Conservation (phyloP, 371 early-diverging fungal genomes). For the Circinella minor region DNA sequence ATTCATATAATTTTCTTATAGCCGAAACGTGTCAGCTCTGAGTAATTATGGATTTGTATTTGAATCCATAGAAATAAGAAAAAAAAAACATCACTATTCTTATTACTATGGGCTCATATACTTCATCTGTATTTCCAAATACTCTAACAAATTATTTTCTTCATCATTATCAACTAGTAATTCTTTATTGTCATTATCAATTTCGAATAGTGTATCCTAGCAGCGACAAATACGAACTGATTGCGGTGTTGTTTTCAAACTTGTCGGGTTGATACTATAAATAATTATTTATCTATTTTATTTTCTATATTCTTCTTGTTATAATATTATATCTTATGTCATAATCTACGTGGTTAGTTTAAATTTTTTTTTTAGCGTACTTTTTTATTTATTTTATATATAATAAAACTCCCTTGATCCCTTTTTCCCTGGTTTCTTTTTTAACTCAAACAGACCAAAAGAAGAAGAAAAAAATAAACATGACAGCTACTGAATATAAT, state of each 20-base stretch:
- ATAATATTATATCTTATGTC: neutral
- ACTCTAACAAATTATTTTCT: constrained; percentile 7
- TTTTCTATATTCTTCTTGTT: no score
- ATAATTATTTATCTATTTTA: no score
- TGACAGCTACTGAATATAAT: constrained; percentile 24
- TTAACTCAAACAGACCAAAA: neutral
- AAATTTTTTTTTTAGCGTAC: neutral
- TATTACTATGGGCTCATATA: constrained; percentile 25
- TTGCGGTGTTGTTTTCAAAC: constrained; percentile 3
- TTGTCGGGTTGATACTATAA: neutral
- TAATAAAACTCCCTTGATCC: neutral
- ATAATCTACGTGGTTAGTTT: neutral
- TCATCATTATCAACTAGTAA: constrained; percentile 3
- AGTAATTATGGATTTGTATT: constrained; percentile 33
- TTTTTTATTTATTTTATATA: no score
- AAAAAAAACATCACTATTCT: constrained; percentile 32
- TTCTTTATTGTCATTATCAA: neutral
- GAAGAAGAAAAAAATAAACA: neutral
- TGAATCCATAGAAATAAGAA: constrained; percentile 19
- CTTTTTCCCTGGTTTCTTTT: neutral
- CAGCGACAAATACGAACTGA: neutral
- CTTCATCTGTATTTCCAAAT: constrained; percentile 15
- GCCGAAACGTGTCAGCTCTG: constrained; percentile 15
- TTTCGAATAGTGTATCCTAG: neutral
- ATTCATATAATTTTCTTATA: constrained; percentile 27